phyloP scores from a whole-genome alignment of 139 green algal genomes.

The Chlorella sp. region DNA sequence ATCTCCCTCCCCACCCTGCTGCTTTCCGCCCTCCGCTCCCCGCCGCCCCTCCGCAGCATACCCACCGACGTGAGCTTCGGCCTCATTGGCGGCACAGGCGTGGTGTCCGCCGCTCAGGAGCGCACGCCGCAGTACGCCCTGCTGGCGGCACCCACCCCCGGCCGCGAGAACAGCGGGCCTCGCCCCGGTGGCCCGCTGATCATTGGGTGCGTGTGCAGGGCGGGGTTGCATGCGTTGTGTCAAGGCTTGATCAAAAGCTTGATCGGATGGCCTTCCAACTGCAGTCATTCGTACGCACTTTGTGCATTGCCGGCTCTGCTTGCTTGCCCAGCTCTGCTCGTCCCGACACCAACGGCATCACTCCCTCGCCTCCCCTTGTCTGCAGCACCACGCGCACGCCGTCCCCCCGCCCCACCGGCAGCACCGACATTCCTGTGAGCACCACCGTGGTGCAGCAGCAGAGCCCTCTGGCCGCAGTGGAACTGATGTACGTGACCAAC shows the following conservation, averaged over 20 bases:
- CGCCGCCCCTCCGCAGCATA: conserved; percentile 2
- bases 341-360: neutral
- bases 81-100: neutral
- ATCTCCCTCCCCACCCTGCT: neutral
- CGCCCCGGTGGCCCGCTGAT: conserved; percentile 19
- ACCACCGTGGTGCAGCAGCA: conserved; percentile 20
- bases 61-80: conserved; percentile 33
- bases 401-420: neutral
- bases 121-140: conserved; percentile 11
- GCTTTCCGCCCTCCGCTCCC: neutral
- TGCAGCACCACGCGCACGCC: conserved; percentile 30
- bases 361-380: neutral
- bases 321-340: neutral
- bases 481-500: conserved; percentile 30
- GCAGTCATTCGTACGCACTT: too few relatives aligned
- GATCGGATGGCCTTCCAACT: too few relatives aligned
- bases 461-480: conserved; percentile 2
- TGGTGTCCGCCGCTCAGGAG: neutral
- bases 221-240: too few relatives aligned
- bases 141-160: conserved; percentile 33
- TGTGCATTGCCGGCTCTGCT: too few relatives aligned
- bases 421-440: conserved; percentile 11
- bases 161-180: conserved; percentile 22
- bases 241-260: too few relatives aligned
- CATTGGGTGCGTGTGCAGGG: neutral